These are phyloP conservation scores for Kappamyces sp. DNA, from an alignment of 192 early-diverging fungal genomes.

Conservation along the genomic window DNA sequence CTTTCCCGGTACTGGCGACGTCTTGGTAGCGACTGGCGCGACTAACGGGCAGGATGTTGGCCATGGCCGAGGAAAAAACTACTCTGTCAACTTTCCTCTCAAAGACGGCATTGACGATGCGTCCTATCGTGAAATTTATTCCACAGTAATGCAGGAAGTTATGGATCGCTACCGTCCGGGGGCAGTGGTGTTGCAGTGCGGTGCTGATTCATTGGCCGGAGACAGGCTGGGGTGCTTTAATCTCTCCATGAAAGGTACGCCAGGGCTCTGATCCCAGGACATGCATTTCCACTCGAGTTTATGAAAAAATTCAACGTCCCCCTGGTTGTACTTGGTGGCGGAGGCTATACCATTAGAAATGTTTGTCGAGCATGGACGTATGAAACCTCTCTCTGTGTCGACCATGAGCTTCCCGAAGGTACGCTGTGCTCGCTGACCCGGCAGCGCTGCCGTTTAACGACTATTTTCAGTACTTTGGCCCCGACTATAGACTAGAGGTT, in stretches of 20 bases:
- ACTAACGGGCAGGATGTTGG: constrained; percentile 73
- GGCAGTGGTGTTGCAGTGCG: constrained; percentile 92
- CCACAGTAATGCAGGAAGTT: constrained; percentile 81
- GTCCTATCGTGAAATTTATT: constrained; percentile 60
- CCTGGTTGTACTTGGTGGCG: constrained; percentile 87
- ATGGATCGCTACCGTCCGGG: constrained; percentile 90
- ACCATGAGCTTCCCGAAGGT: constrained; percentile 61
- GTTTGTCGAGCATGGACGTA: constrained; percentile 92
- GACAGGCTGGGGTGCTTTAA: constrained; percentile 96
- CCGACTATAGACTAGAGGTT: constrained; percentile 55
- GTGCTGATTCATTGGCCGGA: constrained; percentile 91
- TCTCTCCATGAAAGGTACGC: constrained; percentile 73
- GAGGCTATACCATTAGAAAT: constrained; percentile 89
- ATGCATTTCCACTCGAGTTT: constrained; percentile 85
- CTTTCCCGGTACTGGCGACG: constrained; percentile 95
- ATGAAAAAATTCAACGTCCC: constrained; percentile 90
- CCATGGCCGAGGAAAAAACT: constrained; percentile 78
- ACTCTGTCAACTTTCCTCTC: constrained; percentile 94
- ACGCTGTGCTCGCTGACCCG: neutral
- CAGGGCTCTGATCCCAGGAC: constrained; percentile 51
- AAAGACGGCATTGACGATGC: constrained; percentile 91
- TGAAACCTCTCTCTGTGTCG: constrained; percentile 80
- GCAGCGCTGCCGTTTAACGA: constrained; percentile 61
- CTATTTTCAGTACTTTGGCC: constrained; percentile 59
- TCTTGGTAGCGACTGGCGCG: constrained; percentile 53